Base-by-base conservation (phyloP, 805 yeast species). In the Vanderwaltozyma yarrowii region DNA sequence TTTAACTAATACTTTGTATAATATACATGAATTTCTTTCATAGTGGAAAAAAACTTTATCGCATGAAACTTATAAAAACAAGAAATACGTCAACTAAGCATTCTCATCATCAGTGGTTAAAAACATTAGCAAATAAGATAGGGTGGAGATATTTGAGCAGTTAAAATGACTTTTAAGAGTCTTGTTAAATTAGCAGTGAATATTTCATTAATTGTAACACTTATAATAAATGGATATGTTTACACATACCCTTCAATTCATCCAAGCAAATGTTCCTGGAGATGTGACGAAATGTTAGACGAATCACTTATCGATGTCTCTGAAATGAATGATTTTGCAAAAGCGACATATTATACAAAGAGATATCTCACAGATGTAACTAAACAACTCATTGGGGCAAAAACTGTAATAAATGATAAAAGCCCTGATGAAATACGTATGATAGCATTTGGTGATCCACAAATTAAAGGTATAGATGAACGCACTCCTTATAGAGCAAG, bases 381-480 rank as follows among this genome's bases (percentile, higher is more conserved):
- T 39, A 49, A 26, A 28, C 49, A 41, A 37, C n/a, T 41, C 39
- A 30, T 9, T 43, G 27, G n/a, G 4, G 11, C 13, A 8, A 5
- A 14, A 13, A 7, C 5, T 5, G 33, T 20, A 35, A 14, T 14
- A 36, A 4, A 21, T 29, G 13, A 33, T 34, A 16, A 30, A 36
- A 1, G 43, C 58, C 3, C 33, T 39, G 15, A 56, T 49, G 9
- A 9, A 24, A 7, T 87, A 36, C 75, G 75, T 45, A 60, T 92
- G 61, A 58, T 88, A 45, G 81, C 95, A 5, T 79, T 87, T 58
- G 98, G 97, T 8, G 98, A 92, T 54, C 98, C 98, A 0, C 98
- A 92, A 64, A 88, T 92, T 58, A 83, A 88, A 45, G 98, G 98
- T 2, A 74, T 78, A 47, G 78, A 85, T 81, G 73, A 71, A 7